phyloP scores from a whole-genome alignment of 768 basidiomycete genomes.

The Mycena rebaudengoi region DNA sequence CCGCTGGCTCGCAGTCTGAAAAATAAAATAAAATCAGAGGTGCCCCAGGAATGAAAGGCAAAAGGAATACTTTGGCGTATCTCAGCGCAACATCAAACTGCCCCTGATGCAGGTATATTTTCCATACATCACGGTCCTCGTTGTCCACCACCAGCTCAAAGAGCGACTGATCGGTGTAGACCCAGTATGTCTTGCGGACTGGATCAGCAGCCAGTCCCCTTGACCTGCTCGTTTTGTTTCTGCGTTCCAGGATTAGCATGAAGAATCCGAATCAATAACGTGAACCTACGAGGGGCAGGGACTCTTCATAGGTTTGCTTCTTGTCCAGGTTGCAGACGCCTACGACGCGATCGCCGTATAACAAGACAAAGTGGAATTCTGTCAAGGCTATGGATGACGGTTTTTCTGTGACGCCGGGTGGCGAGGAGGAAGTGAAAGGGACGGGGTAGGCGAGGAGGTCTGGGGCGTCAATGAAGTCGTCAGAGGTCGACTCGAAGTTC shows the following conservation, averaged over 20 bases:
- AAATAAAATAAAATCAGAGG: conserved; percentile 2
- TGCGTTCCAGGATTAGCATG: conserved; percentile 38
- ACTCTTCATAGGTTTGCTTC: conserved; percentile 83
- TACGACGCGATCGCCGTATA: conserved; percentile 81
- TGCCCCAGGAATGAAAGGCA: neutral
- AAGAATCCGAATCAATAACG: neutral
- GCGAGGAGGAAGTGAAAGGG: conserved; percentile 40
- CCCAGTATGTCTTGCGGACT: conserved; percentile 91
- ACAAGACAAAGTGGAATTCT: conserved; percentile 90
- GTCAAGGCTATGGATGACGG: conserved; percentile 87
- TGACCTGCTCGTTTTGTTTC: conserved; percentile 79
- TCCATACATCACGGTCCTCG: conserved; percentile 96
- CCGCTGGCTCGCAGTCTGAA: conserved; percentile 85
- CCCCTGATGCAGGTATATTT: conserved; percentile 81
- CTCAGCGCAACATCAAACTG: conserved; percentile 81
- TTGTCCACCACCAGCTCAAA: conserved; percentile 88
- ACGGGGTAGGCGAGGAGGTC: conserved; percentile 83
- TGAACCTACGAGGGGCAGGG: conserved; percentile 75
- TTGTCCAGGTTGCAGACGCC: conserved; percentile 86
- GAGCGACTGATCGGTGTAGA: conserved; percentile 87
- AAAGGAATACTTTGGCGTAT: conserved; percentile 74
- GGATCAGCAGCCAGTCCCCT: conserved; percentile 86
- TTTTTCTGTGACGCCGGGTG: conserved; percentile 52
- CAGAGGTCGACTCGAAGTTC: conserved; percentile 71
- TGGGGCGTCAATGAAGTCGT: conserved; percentile 80